A percentile compares a stretch with the other conserved stretches of the same genome.
phyloP scores from a whole-genome alignment of 2,329 filamentous ascomycete species.

The Penicillium sp. region DNA sequence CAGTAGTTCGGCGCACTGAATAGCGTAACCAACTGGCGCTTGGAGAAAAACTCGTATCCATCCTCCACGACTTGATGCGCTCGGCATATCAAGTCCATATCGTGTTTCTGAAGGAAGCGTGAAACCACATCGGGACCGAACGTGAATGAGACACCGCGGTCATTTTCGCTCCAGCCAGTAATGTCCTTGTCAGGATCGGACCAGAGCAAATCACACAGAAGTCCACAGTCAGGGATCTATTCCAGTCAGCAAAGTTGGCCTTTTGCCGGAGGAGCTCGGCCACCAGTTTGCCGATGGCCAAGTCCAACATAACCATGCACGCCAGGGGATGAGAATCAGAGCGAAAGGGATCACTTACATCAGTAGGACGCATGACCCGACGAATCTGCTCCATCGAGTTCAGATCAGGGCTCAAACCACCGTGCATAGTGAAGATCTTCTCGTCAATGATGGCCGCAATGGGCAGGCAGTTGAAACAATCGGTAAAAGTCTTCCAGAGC shows the following conservation, averaged over 20 bases:
- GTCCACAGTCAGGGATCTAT: constrained; percentile 94
- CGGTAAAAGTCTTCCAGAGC: constrained; percentile 98
- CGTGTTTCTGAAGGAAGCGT: constrained; percentile 95
- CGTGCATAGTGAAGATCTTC: constrained; percentile 99
- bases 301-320: constrained; percentile 6
- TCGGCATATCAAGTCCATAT: constrained; percentile 99
- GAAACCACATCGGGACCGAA: constrained; percentile 97
- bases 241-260: constrained; percentile 38
- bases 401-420: constrained; percentile 89
- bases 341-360: constrained; percentile 60
- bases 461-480: constrained; percentile 98
- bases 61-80: constrained; percentile 98
- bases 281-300: constrained; percentile 13
- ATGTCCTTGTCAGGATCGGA: constrained; percentile 99
- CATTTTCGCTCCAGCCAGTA: constrained; percentile 98
- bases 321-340: constrained; percentile 1
- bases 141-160: constrained; percentile 96
- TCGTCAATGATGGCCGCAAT: constrained; percentile 99
- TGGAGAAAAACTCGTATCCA: constrained; percentile 99
- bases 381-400: constrained; percentile 99
- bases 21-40: constrained; percentile 91
- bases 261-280: constrained; percentile 29
- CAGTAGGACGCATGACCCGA: constrained; percentile 95
- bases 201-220: constrained; percentile 96
- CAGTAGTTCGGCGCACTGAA: constrained; percentile 99